Base-by-base conservation (phyloP, 2,329 filamentous ascomycete genomes). In the Trichoderma pleuroti region DNA sequence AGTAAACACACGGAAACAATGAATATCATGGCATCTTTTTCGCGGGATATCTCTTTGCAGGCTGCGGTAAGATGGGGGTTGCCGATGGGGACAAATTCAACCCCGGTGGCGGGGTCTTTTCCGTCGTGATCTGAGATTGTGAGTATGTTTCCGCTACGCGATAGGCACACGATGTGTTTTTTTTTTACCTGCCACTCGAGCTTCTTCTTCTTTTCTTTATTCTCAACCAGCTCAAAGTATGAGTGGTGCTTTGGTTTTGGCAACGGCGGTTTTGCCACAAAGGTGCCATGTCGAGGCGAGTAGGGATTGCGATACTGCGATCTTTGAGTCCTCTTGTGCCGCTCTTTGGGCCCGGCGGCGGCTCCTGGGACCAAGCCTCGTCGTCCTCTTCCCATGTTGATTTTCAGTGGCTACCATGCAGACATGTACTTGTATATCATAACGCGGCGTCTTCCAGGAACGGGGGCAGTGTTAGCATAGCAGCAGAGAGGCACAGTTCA, bases 21-120 rank as follows among this genome's bases (percentile, higher is more conserved):
- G 74, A 89, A 91, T 18, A 91, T 87, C 85, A 90, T 87, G 57
- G 87, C 88, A 74, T 85, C 88, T 64, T 83, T 82, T 74, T 89
- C 86, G 73, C 89, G 84, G 1, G 89, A 91, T 24, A 90, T 78
- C 75, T 91, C 89, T 78, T 91, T 91, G 82, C 89, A 91, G 56
- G 83, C 80, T 69, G 81, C 82, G 6, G 88, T 90, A 75, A 91
- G 80, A 72, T 85, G 82, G 26, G 88, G 89, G 73, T 91, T 87
- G 63, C 89, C 89, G 64, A 87, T 85, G 36, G 89, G 87, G 56
- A 91, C 85, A 76, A 90, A 91, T 72, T 86, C 84, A 88, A 91
- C 56, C 88, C 88, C 1, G 88, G 87, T 12, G 88, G 88, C 16
- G 89, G 87, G 2, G 80, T 79, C 64, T 78, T 80, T 49, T 84